Conservation (phyloP, 768 basidiomycete genomes). For the Boletus rubescentipes region DNA sequence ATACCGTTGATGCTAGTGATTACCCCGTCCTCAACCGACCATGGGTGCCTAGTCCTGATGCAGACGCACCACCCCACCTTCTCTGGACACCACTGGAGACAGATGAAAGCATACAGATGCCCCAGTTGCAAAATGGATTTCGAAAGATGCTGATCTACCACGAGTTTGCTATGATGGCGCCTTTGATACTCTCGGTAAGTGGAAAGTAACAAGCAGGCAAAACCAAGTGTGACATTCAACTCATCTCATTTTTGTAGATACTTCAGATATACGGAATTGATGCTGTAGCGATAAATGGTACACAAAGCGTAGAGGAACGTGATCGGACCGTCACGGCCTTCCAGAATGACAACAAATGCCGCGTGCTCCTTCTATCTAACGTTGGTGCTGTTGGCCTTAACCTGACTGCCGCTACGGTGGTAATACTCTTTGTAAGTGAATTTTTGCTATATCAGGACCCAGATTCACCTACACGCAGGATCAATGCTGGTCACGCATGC, state of each 20-base stretch:
- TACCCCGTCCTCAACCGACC: neutral
- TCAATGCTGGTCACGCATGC: constrained; percentile 15
- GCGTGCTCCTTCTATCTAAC: constrained; percentile 2
- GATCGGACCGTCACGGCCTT: neutral
- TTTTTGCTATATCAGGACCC: neutral
- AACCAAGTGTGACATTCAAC: too few relatives aligned
- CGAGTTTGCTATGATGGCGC: constrained; percentile 8
- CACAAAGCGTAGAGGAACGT: neutral
- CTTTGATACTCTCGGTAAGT: constrained; percentile 5
- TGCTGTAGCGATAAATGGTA: constrained; percentile 6
- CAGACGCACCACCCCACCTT: neutral
- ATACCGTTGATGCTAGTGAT: neutral
- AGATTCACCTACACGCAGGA: neutral
- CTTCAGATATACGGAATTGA: neutral
- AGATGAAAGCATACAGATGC: neutral
- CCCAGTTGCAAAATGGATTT: neutral
- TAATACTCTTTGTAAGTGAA: constrained; percentile 1
- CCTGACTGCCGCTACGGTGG: constrained; percentile 1
- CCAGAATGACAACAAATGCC: neutral
- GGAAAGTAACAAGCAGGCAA: too few relatives aligned
- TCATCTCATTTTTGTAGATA: neutral
- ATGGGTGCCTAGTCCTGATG: neutral
- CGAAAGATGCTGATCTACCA: constrained; percentile 5
- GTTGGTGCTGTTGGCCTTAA: constrained; percentile 2
- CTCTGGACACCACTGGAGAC: constrained; percentile 6